These are phyloP conservation scores for Mucor plumbeus DNA, from an alignment of 371 early-diverging fungal genomes.

Conservation along the genomic window DNA sequence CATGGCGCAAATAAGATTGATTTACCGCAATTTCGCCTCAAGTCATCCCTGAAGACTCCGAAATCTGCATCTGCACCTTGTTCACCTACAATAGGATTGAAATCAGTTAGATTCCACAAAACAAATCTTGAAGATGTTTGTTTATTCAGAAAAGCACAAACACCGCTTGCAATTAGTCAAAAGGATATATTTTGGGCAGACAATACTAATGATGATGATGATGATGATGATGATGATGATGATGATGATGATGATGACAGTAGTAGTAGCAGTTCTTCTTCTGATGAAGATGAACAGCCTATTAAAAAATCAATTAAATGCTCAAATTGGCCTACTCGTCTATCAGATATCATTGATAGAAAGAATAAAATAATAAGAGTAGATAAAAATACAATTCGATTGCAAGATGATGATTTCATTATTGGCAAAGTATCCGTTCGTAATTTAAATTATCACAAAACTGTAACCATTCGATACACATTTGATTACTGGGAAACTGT, in stretches of 20 bases:
- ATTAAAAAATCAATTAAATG: slow-evolving; percentile 4
- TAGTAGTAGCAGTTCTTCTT: not conserved
- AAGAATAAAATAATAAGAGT: slow-evolving; percentile 28
- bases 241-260: not conserved
- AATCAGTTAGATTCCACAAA: slow-evolving; percentile 31
- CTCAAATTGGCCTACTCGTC: slow-evolving; percentile 27
- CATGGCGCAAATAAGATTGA: slow-evolving; percentile 6
- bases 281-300: slow-evolving; percentile 11
- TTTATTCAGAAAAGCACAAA: slow-evolving; percentile 34
- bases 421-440: slow-evolving; percentile 64
- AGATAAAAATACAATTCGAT: slow-evolving; percentile 16
- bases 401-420: slow-evolving; percentile 11
- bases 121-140: slow-evolving; percentile 29
- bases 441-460: slow-evolving; percentile 76
- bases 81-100: slow-evolving; percentile 22
- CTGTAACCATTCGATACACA: slow-evolving; percentile 66
- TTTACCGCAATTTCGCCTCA: slow-evolving; percentile 15
- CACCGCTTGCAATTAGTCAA: slow-evolving; percentile 25
- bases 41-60: slow-evolving; percentile 27
- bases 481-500: slow-evolving; percentile 69
- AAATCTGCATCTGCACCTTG: slow-evolving; percentile 37
- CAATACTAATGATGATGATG: slow-evolving; percentile 25
- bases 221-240: slow-evolving; percentile 7
- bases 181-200: slow-evolving; percentile 29
- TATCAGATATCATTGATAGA: slow-evolving; percentile 31